Evolutionary conservation across 169 alveolate species (phyloP).

Genomic region (Plasmodium malariae): DNA sequence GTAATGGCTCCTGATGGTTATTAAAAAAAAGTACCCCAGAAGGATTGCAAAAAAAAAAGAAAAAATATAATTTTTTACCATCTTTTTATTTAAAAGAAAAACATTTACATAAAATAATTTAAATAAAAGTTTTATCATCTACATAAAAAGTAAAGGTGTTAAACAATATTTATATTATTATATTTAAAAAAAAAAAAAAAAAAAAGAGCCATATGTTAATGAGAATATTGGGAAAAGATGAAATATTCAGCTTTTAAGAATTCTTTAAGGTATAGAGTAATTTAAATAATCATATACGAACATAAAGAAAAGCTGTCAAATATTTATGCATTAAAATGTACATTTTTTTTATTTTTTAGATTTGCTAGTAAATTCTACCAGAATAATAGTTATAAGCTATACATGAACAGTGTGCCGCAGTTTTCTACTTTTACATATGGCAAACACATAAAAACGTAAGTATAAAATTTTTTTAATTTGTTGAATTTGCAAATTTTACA

Average conservation of each 20-base stretch:
- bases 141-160: too few relatives aligned
- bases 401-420: conserved; percentile 76
- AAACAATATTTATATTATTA: too few relatives aligned
- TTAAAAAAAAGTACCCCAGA: too few relatives aligned
- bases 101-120: too few relatives aligned
- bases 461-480: too few relatives aligned
- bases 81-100: too few relatives aligned
- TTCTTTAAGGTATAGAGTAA: conserved; percentile 58
- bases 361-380: conserved; percentile 57
- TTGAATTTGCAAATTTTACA: too few relatives aligned
- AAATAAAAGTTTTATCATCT: too few relatives aligned
- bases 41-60: too few relatives aligned
- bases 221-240: conserved; percentile 44
- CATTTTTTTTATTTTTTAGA: conserved; percentile 8
- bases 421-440: conserved; percentile 74
- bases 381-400: conserved; percentile 49
- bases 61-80: too few relatives aligned
- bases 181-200: background rate
- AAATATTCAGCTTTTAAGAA: conserved; percentile 67
- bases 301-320: background rate
- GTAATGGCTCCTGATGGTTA: too few relatives aligned
- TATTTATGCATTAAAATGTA: background rate
- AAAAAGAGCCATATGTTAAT: background rate
- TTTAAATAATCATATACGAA: background rate
- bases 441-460: conserved; percentile 70